Percentiles rank a stretch among this genome's conserved stretches.
Evolutionary conservation across 2,329 filamentous ascomycete species (phyloP).

Genomic region (Fusarium liriodendri): DNA sequence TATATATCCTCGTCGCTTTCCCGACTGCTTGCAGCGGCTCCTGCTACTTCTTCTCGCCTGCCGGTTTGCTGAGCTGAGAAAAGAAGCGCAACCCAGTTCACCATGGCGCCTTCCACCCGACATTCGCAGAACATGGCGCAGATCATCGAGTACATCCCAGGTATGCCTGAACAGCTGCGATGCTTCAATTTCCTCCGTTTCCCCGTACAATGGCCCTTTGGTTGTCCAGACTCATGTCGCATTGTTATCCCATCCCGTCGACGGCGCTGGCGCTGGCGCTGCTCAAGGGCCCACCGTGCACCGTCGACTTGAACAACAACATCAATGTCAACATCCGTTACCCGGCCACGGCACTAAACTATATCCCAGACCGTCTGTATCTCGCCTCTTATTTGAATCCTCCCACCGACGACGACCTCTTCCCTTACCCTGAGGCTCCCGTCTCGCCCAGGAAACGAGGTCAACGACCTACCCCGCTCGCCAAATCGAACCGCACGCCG

Average conservation of each 20-base stretch:
- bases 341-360: constrained; percentile 41
- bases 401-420: constrained; percentile 83
- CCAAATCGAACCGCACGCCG: constrained; percentile 52
- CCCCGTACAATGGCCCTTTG: constrained; percentile 22
- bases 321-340: constrained; percentile 19
- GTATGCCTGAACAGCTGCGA: constrained; percentile 60
- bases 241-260: constrained; percentile 43
- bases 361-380: constrained; percentile 84
- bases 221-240: constrained; percentile 43
- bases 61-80: constrained; percentile 9
- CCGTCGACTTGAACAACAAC: constrained; percentile 13
- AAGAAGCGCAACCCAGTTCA: constrained; percentile 44
- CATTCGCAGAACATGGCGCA: constrained; percentile 77
- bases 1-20: constrained; percentile 4
- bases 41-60: not conserved
- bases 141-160: constrained; percentile 95
- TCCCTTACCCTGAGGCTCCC: constrained; percentile 86
- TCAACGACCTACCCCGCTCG: constrained; percentile 59
- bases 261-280: not conserved
- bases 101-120: constrained; percentile 64
- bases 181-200: constrained; percentile 9
- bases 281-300: constrained; percentile 19
- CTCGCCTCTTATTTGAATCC: constrained; percentile 89
- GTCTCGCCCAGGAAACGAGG: constrained; percentile 51
- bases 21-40: constrained; percentile 11